phyloP scores from a whole-genome alignment of 495 filamentous ascomycete species.

The Rostrohypoxylon terebratum region DNA sequence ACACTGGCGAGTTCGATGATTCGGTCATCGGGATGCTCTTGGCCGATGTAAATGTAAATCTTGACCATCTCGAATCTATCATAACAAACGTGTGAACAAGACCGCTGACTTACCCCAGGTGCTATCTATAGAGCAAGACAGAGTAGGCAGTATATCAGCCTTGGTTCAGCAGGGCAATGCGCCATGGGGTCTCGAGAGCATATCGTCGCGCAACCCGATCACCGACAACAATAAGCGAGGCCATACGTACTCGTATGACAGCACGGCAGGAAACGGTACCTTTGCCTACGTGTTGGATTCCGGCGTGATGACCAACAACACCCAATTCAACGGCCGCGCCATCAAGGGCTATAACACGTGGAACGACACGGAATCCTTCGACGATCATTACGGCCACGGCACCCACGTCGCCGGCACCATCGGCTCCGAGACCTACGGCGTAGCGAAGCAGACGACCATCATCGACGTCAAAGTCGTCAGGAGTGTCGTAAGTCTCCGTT shows the following conservation, averaged over 20 bases:
- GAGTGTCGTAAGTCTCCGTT: constrained; percentile 21
- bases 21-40: constrained; percentile 54
- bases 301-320: constrained; percentile 61
- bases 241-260: constrained; percentile 56
- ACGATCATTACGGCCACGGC: constrained; percentile 56
- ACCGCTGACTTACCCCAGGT: constrained; percentile 18
- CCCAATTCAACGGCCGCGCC: constrained; percentile 65
- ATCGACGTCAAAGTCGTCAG: constrained; percentile 55
- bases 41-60: constrained; percentile 50
- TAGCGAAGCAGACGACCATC: constrained; percentile 53
- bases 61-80: not conserved
- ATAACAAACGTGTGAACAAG: not conserved
- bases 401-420: constrained; percentile 55
- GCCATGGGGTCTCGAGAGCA: constrained; percentile 59
- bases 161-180: constrained; percentile 46
- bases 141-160: constrained; percentile 19
- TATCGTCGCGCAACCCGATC: constrained; percentile 51
- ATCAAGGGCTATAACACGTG: constrained; percentile 59
- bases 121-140: constrained; percentile 30
- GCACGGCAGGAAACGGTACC: constrained; percentile 55
- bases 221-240: constrained; percentile 34
- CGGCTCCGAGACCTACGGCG: constrained; percentile 49
- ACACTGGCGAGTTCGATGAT: constrained; percentile 51
- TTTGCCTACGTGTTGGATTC: constrained; percentile 59
- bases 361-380: constrained; percentile 43